phyloP scores from a whole-genome alignment of 2,329 filamentous ascomycete genomes.

The Scedosporium aurantiacum region DNA sequence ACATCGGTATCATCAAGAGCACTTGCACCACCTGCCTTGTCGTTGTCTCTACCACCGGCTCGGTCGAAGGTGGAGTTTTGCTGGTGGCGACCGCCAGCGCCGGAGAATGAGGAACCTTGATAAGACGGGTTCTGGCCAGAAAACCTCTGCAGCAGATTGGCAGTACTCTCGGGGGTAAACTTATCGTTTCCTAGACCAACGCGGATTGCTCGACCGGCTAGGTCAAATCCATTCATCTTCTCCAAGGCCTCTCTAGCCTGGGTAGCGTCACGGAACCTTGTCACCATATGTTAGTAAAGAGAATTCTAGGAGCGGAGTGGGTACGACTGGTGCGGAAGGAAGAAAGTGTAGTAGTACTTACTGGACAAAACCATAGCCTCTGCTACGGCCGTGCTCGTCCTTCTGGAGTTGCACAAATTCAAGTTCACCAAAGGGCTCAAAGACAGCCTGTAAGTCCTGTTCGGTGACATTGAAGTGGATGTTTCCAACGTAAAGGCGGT shows the following conservation, averaged over 20 bases:
- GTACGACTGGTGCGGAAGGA: too few species aligned
- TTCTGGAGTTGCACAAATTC: constrained; percentile 97
- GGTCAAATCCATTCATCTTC: constrained; percentile 99
- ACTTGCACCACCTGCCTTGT: constrained; percentile 84
- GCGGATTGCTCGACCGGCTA: constrained; percentile 92
- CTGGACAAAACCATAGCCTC: constrained; percentile 98
- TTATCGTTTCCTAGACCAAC: constrained; percentile 99
- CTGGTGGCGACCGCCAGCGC: constrained; percentile 74
- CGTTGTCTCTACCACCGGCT: constrained; percentile 75
- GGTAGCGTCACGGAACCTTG: constrained; percentile 76
- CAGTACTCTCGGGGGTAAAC: constrained; percentile 95
- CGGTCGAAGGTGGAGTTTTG: constrained; percentile 85
- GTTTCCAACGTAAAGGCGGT: constrained; percentile 96
- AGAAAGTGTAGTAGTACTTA: too few species aligned
- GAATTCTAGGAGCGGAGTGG: neutral
- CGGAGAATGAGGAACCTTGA: constrained; percentile 86
- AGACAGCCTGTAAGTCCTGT: constrained; percentile 87
- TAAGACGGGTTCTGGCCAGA: constrained; percentile 68
- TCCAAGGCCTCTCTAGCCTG: constrained; percentile 91
- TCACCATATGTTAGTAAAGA: constrained; percentile 21
- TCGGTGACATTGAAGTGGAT: constrained; percentile 99
- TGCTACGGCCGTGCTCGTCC: constrained; percentile 80
- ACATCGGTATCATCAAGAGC: constrained; percentile 96
- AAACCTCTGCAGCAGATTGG: constrained; percentile 85
- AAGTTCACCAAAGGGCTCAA: constrained; percentile 93